These are phyloP conservation scores for Mollisia scopiformis DNA, from an alignment of 2,329 filamentous ascomycete genomes.

Conservation along the genomic window DNA sequence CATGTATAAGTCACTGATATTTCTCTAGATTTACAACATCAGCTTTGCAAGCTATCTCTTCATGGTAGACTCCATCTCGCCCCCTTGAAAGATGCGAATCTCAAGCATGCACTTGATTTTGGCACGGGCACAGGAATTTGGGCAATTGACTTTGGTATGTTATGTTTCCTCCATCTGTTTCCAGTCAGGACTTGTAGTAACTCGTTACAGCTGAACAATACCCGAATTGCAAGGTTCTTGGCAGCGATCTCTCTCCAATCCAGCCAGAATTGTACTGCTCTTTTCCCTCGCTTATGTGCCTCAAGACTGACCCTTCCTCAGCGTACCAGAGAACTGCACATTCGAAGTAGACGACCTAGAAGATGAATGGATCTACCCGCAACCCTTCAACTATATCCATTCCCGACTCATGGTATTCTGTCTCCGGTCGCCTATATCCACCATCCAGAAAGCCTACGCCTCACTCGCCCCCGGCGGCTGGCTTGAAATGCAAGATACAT, in stretches of 20 bases:
- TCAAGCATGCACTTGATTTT: constrained; percentile 41
- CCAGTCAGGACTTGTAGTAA: neutral
- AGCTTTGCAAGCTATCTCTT: constrained; percentile 23
- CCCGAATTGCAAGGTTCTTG: constrained; percentile 32
- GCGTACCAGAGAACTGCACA: constrained; percentile 71
- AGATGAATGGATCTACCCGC: constrained; percentile 44
- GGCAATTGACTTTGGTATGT: constrained; percentile 40
- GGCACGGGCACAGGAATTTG: constrained; percentile 47
- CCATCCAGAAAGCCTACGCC: constrained; percentile 21
- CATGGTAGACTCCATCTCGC: constrained; percentile 24
- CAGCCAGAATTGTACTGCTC: constrained; percentile 26
- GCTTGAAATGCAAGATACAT: constrained; percentile 38
- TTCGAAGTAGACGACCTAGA: constrained; percentile 59
- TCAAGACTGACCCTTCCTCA: neutral
- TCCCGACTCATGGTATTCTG: constrained; percentile 56
- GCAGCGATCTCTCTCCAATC: constrained; percentile 35
- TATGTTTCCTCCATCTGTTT: neutral
- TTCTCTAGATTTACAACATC: constrained; percentile 24
- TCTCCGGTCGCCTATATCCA: constrained; percentile 54
- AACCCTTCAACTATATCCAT: constrained; percentile 60
- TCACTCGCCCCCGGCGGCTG: constrained; percentile 30
- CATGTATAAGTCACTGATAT: neutral
- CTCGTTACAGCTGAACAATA: constrained; percentile 29
- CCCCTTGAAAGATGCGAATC: constrained; percentile 29
- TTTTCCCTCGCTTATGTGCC: neutral